These are phyloP conservation scores for Verticillium nubilum DNA, from an alignment of 2,329 filamentous ascomycete species.

Conservation along the genomic window DNA sequence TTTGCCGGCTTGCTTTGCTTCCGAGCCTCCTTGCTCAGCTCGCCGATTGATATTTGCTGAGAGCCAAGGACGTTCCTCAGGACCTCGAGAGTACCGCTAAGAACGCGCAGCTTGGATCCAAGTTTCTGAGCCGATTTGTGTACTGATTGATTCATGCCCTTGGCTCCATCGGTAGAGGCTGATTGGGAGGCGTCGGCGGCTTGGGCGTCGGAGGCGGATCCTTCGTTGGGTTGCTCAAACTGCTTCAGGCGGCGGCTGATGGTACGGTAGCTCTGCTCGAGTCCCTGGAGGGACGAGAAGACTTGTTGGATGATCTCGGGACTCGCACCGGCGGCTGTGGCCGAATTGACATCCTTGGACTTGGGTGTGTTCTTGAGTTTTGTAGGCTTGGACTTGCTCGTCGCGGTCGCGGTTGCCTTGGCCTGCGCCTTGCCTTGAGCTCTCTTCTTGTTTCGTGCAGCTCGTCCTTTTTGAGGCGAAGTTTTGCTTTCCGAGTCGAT, in stretches of 20 bases:
- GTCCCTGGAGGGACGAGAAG: slow-evolving; percentile 2
- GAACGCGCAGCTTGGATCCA: slow-evolving; percentile 17
- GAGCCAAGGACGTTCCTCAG: slow-evolving; percentile 30
- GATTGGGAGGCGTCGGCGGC: background rate
- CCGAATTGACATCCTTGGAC: slow-evolving; percentile 4
- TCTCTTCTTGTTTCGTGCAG: slow-evolving; percentile 6
- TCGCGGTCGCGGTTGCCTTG: background rate
- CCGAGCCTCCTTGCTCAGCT: slow-evolving; percentile 4
- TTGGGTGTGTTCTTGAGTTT: slow-evolving; percentile 1
- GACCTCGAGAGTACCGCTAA: slow-evolving; percentile 29
- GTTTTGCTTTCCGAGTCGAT: background rate
- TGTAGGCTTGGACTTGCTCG: slow-evolving; percentile 7
- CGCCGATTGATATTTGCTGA: slow-evolving; percentile 15
- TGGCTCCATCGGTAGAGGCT: background rate
- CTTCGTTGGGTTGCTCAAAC: background rate
- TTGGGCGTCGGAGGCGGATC: background rate
- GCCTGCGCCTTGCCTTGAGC: background rate
- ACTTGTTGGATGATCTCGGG: slow-evolving; percentile 6
- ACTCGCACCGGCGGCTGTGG: background rate
- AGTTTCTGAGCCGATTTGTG: slow-evolving; percentile 1
- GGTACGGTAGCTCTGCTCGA: slow-evolving; percentile 5
- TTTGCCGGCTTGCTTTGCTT: background rate
- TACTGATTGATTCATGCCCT: background rate
- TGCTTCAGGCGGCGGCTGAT: background rate
- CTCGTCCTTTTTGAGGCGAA: background rate